Conservation (phyloP, 2,329 filamentous ascomycete genomes). For the Diaporthe ampelina region DNA sequence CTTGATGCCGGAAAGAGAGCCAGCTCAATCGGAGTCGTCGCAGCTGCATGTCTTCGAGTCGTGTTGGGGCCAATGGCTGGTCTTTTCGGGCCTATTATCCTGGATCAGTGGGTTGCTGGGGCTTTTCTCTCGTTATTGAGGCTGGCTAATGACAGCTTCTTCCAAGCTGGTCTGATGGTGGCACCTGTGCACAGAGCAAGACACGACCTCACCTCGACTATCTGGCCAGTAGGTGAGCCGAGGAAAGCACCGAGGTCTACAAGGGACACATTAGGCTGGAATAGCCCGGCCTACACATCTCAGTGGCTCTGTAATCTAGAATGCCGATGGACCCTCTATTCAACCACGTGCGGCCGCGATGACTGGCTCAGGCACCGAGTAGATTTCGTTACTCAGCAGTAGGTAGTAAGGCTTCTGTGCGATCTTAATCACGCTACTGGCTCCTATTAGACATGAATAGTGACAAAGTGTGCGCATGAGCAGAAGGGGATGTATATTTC, state of each 20-base stretch:
- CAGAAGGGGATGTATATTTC: background rate
- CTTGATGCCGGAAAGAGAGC: background rate
- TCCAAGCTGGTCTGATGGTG: slow-evolving; percentile 12
- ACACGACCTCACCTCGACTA: slow-evolving; percentile 22
- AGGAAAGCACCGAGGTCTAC: slow-evolving; percentile 4
- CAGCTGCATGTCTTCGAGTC: slow-evolving; percentile 16
- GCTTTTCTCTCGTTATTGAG: background rate
- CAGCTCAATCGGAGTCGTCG: slow-evolving; percentile 24
- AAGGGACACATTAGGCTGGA: background rate
- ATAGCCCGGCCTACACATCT: background rate
- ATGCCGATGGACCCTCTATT: background rate
- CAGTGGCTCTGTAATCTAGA: background rate
- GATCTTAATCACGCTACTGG: background rate
- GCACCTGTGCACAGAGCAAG: slow-evolving; percentile 22
- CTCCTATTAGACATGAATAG: background rate
- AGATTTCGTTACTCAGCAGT: background rate
- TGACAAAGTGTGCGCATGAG: background rate
- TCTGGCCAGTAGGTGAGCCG: slow-evolving; percentile 21
- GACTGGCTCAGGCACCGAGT: background rate
- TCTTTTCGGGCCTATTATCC: background rate
- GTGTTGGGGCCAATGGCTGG: slow-evolving; percentile 21
- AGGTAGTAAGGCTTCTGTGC: background rate
- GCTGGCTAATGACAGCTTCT: slow-evolving; percentile 37
- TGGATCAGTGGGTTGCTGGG: slow-evolving; percentile 21
- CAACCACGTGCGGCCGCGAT: slow-evolving; percentile 7